Evolutionary conservation across 192 early-diverging fungal genomes (phyloP).

Genomic region (Coemansia sp.): DNA sequence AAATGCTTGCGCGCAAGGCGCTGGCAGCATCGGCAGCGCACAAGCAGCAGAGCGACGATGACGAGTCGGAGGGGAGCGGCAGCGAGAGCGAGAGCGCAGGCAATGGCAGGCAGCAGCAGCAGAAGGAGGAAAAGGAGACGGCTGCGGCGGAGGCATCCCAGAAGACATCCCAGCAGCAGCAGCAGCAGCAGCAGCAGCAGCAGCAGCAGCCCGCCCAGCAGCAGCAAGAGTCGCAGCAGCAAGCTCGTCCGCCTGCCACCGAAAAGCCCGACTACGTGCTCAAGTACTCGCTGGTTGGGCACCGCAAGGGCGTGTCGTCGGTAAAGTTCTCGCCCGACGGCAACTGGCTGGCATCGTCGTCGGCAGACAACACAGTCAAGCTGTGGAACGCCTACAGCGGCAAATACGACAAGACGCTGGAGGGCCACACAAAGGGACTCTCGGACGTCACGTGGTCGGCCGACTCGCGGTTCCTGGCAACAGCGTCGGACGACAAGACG

Average conservation of each 20-base stretch:
- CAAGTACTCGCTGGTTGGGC: conserved; percentile 87
- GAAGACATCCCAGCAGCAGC: conserved; percentile 9
- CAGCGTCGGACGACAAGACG: conserved; percentile 93
- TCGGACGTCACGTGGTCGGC: conserved; percentile 96
- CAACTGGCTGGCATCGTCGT: conserved; percentile 86
- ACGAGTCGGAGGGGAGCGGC: conserved; percentile 9
- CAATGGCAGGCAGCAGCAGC: not conserved
- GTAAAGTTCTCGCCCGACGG: conserved; percentile 99
- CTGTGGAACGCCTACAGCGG: conserved; percentile 91
- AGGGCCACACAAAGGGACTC: conserved; percentile 89
- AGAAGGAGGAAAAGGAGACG: not conserved
- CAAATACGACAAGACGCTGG: conserved; percentile 78
- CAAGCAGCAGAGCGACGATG: conserved; percentile 22
- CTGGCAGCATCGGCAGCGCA: conserved; percentile 21
- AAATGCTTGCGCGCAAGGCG: conserved; percentile 52
- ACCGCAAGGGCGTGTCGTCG: conserved; percentile 90
- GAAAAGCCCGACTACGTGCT: conserved; percentile 81
- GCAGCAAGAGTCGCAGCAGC: conserved; percentile 11
- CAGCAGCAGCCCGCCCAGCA: conserved; percentile 12
- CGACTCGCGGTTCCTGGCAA: conserved; percentile 85
- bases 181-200: conserved; percentile 16
- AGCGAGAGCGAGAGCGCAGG: conserved; percentile 5
- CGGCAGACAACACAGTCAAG: conserved; percentile 93
- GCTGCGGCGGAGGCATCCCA: conserved; percentile 3
- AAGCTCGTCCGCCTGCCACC: conserved; percentile 9